Evolutionary conservation across 2,329 filamentous ascomycete species (phyloP).

Genomic region (Chrysosporium keratinophilum): DNA sequence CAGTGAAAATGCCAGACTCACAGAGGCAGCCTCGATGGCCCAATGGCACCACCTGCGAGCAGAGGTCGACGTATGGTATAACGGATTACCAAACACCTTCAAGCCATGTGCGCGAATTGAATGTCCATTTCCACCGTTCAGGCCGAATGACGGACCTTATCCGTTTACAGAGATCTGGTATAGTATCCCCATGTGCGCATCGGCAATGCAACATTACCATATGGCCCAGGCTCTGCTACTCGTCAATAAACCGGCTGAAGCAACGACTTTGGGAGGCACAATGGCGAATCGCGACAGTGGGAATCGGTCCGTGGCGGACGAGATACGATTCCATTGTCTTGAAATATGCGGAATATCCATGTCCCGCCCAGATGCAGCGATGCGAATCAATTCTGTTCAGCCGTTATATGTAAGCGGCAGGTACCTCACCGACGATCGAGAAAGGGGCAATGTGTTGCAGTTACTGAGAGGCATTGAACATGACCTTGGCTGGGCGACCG

Average conservation of each 20-base stretch:
- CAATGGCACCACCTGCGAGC: conserved; percentile 44
- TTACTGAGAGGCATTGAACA: conserved; percentile 49
- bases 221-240: conserved; percentile 36
- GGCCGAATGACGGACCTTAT: conserved; percentile 26
- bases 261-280: conserved; percentile 41
- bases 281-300: conserved; percentile 46
- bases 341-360: conserved; percentile 54
- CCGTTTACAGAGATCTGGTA: conserved; percentile 53
- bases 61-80: conserved; percentile 51
- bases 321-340: conserved; percentile 48
- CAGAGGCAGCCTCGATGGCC: conserved; percentile 36
- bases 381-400: conserved; percentile 51
- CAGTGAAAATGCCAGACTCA: conserved; percentile 25
- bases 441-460: conserved; percentile 46
- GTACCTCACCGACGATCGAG: conserved; percentile 45
- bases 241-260: conserved; percentile 35
- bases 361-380: conserved; percentile 47
- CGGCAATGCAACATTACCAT: conserved; percentile 45
- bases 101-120: conserved; percentile 45
- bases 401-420: conserved; percentile 54
- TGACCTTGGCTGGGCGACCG: conserved; percentile 56
- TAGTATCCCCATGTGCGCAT: conserved; percentile 54
- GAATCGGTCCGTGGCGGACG: conserved; percentile 48
- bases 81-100: conserved; percentile 50
- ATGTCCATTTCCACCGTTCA: conserved; percentile 22